Evolutionary conservation across 805 yeast genomes (phyloP), one percentile per base, ranked within the genome.

Genomic region (Candida parachauliodes): DNA sequence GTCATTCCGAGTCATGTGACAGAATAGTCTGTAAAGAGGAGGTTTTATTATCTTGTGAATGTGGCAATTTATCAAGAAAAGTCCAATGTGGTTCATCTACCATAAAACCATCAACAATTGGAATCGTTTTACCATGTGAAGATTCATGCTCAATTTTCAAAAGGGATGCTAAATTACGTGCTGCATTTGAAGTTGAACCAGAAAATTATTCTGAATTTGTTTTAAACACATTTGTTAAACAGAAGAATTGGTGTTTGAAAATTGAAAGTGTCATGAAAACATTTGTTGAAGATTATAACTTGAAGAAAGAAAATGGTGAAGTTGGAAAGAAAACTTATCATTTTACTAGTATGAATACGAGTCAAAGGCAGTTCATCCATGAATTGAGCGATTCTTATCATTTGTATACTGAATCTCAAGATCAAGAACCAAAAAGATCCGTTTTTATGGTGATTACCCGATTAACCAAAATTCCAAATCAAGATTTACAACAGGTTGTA

Each of bases 371-470:
- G 43, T 87, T 88, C 51, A 60, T 88, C 18, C 91, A 81, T 51
- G 79, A 77, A 36, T 51, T 88, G 28, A 81, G 88, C 0, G 75
- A 68, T 18, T 59, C 77, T 0, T 87, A 66, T 54, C 65, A 71
- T 9, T 49, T 87, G 9, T 79, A 74, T 47, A 67, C 83, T 0
- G 88, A 84, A 49, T 76, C 89, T 2, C 93, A 85, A 44, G 96
- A 86, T 56, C 76, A 75, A 2, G 96, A 87, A 46, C 96, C 96
- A 0, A 68, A 76, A 36, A 59, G 95, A 43, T 76, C 83, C 8
- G 91, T 88, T 0, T 79, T 75, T 45, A 68, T 88, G n/a, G 66
- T 59, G 22, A 49, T 64, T 6, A 60, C 68, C 1, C 43, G 49
- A n/a, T 37, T 49, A 5, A 53, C 68, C 0, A 49, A 44, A 8